Percentiles rank a stretch among this genome's conserved stretches.
These are phyloP conservation scores for Flaveria bidentis DNA, from an alignment of 129 eudicot species.

Conservation along the genomic window DNA sequence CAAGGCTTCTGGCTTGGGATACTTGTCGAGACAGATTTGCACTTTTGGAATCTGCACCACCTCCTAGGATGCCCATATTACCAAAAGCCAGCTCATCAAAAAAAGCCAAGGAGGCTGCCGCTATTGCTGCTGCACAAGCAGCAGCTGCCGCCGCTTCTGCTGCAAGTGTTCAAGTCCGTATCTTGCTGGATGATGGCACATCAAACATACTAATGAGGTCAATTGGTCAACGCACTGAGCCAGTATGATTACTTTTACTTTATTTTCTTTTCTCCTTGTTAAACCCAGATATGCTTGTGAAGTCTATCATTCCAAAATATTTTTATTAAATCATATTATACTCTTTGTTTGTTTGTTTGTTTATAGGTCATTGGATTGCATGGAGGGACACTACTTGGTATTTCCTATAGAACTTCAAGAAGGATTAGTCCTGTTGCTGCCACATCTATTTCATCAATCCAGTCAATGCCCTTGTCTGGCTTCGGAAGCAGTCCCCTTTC, in stretches of 20 bases:
- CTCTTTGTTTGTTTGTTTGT: constrained; percentile 1
- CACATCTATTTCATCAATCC: constrained; percentile 88
- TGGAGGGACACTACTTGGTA: constrained; percentile 93
- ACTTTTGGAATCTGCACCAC: constrained; percentile 74
- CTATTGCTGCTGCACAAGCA: constrained; percentile 89
- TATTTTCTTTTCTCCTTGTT: background rate
- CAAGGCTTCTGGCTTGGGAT: constrained; percentile 98
- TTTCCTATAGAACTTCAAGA: constrained; percentile 85
- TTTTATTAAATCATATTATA: background rate
- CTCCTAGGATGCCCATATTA: constrained; percentile 80
- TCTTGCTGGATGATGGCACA: constrained; percentile 95
- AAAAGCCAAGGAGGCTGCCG: constrained; percentile 97
- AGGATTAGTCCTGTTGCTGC: constrained; percentile 87
- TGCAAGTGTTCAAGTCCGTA: constrained; percentile 95
- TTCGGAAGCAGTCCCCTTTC: constrained; percentile 62
- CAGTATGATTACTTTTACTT: constrained; percentile 39
- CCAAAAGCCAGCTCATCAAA: constrained; percentile 91
- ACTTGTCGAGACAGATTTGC: constrained; percentile 96
- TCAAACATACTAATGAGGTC: constrained; percentile 94
- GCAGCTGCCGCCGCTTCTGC: constrained; percentile 97
- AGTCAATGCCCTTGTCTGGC: constrained; percentile 93
- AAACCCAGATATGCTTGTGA: background rate
- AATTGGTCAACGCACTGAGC: constrained; percentile 84
- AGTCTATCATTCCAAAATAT: background rate
- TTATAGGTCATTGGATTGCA: constrained; percentile 79